Conservation (phyloP, 2,329 filamentous ascomycete species). For the Graphilbum sp. region DNA sequence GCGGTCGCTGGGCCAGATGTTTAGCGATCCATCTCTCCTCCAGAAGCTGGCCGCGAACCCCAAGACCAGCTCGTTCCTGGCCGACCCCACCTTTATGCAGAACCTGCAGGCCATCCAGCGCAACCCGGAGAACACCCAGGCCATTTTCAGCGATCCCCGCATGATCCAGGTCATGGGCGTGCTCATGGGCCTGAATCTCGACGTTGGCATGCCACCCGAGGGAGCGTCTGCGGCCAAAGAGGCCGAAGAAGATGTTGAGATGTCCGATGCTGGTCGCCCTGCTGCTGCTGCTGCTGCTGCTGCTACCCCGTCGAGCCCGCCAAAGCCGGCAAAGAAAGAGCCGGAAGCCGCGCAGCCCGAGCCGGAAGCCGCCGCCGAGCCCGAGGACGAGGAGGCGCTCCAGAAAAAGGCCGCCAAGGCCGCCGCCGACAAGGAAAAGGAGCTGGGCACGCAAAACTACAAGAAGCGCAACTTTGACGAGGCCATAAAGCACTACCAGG, state of each 20-base stretch:
- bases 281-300: background rate
- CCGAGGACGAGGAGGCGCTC: conserved; percentile 65
- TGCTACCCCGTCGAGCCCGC: background rate
- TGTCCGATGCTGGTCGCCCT: conserved; percentile 48
- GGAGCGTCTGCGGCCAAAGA: conserved; percentile 6
- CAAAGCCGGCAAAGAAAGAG: conserved; percentile 34
- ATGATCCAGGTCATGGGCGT: conserved; percentile 93
- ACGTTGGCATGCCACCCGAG: conserved; percentile 27
- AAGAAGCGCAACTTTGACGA: conserved; percentile 97
- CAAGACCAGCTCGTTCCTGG: conserved; percentile 71
- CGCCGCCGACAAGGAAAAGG: conserved; percentile 88
- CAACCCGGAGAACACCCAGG: conserved; percentile 64
- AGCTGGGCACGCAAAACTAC: conserved; percentile 82
- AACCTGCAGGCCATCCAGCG: conserved; percentile 70
- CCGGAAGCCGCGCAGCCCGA: conserved; percentile 27
- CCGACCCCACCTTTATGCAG: conserved; percentile 73
- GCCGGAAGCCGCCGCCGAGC: conserved; percentile 47
- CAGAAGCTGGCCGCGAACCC: conserved; percentile 88
- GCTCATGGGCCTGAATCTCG: conserved; percentile 85
- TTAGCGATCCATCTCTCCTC: conserved; percentile 80
- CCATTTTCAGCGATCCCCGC: conserved; percentile 74
- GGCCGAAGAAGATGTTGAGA: conserved; percentile 54
- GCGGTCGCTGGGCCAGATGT: conserved; percentile 59
- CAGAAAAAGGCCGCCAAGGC: conserved; percentile 84
- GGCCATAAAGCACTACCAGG: conserved; percentile 84